A percentile compares a stretch with the other conserved stretches of the same genome.
These are phyloP conservation scores for Pyrenochaeta sp. DNA, from an alignment of 2,329 filamentous ascomycete genomes.

Conservation along the genomic window DNA sequence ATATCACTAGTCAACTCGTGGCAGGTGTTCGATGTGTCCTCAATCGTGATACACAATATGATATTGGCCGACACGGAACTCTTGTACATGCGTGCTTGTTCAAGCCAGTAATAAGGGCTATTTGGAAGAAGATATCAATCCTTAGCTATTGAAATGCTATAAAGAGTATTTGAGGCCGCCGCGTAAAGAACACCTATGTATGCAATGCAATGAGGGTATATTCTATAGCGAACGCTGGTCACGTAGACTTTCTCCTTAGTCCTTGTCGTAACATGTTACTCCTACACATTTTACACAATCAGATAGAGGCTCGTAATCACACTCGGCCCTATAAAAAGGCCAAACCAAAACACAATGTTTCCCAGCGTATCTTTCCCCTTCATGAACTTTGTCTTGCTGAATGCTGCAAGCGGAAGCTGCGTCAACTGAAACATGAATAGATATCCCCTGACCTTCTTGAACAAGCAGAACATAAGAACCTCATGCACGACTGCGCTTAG, in stretches of 20 bases:
- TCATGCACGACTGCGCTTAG: conserved; percentile 77
- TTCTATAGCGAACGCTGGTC: neutral
- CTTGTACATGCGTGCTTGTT: no score
- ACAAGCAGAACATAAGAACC: conserved; percentile 81
- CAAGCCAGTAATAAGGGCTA: no score
- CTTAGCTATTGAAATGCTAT: neutral
- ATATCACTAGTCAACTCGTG: no score
- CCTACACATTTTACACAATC: conserved; percentile 47
- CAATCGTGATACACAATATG: no score
- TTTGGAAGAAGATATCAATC: neutral
- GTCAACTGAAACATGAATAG: conserved; percentile 76
- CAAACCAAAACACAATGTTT: conserved; percentile 80
- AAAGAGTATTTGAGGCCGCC: neutral
- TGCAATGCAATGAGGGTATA: neutral
- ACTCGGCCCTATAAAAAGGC: conserved; percentile 79
- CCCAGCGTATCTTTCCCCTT: conserved; percentile 70
- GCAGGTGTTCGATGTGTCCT: no score
- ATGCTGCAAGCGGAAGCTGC: conserved; percentile 73
- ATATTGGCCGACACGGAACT: no score
- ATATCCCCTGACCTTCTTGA: conserved; percentile 79
- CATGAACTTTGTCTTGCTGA: conserved; percentile 73
- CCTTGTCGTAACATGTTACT: neutral
- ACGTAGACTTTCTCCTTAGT: neutral
- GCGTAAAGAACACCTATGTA: neutral
- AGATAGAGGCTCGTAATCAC: conserved; percentile 63